These are phyloP conservation scores for Erythrophleum fordii DNA, from an alignment of 306 rosid species.

Conservation along the genomic window DNA sequence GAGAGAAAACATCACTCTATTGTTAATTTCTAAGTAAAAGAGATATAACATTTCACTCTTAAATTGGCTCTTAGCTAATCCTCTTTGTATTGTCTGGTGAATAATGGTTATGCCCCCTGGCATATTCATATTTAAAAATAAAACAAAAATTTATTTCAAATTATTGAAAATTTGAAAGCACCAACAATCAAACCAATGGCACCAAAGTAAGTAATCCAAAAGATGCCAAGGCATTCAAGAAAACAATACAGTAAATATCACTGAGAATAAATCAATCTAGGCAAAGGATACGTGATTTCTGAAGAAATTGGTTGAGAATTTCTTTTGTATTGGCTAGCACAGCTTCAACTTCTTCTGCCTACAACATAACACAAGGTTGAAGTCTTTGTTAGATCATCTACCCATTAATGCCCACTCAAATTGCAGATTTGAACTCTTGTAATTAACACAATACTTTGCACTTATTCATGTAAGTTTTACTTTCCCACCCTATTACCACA, in stretches of 20 bases:
- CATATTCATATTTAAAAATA: constrained; percentile 5
- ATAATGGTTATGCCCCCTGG: neutral
- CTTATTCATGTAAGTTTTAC: constrained; percentile 16
- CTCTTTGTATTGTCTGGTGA: neutral
- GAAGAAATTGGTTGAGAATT: constrained; percentile 80
- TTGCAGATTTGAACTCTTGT: neutral
- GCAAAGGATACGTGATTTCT: constrained; percentile 76
- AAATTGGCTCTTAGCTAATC: constrained; percentile 16
- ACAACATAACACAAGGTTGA: constrained; percentile 36
- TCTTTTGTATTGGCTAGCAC: constrained; percentile 78
- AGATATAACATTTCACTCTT: constrained; percentile 15
- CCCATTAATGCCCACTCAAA: constrained; percentile 16
- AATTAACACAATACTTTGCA: neutral
- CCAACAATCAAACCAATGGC: constrained; percentile 20
- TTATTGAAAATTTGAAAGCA: neutral
- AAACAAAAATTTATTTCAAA: neutral
- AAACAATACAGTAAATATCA: constrained; percentile 24
- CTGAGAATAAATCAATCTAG: constrained; percentile 18
- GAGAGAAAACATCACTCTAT: neutral
- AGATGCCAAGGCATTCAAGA: constrained; percentile 23
- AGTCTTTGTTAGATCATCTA: constrained; percentile 29
- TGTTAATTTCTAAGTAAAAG: neutral
- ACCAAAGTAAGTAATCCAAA: constrained; percentile 14
- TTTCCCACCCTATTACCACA: constrained; percentile 24
- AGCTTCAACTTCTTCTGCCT: constrained; percentile 90